Percentiles rank a stretch among this genome's conserved stretches.
Conservation (phyloP, 495 filamentous ascomycete genomes). For the Penicillium manginii region DNA sequence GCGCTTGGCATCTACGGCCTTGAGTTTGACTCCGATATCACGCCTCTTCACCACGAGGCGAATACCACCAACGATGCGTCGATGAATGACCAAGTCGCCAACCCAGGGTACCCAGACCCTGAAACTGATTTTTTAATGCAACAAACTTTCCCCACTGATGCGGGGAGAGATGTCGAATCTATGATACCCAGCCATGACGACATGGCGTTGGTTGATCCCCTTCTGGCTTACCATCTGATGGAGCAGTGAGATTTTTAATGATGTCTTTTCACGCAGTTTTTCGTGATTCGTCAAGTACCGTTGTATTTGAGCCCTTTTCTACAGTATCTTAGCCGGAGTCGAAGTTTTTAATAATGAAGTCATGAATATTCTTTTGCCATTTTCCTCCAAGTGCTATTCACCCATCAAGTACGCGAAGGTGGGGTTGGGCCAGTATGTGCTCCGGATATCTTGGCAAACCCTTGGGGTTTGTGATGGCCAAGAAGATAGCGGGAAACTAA, state of each 20-base stretch:
- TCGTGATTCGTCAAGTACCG: background rate
- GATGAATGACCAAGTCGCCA: constrained; percentile 3
- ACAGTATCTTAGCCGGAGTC: background rate
- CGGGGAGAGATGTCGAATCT: constrained; percentile 21
- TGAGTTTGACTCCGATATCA: constrained; percentile 37
- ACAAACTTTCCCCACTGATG: constrained; percentile 11
- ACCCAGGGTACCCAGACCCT: constrained; percentile 16
- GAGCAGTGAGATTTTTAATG: constrained; percentile 12
- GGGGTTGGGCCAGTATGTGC: background rate
- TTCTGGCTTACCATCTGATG: constrained; percentile 39
- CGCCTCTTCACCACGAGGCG: constrained; percentile 20
- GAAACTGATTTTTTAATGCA: constrained; percentile 38
- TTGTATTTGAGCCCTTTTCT: background rate
- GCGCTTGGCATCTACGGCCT: constrained; percentile 50
- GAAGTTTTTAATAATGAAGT: background rate
- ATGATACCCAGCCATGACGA: constrained; percentile 40
- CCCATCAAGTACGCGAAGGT: background rate
- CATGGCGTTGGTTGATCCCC: constrained; percentile 41
- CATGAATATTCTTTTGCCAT: background rate
- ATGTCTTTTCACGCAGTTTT: background rate
- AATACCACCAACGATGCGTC: constrained; percentile 14
- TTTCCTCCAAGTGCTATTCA: background rate
- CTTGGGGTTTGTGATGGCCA: background rate
- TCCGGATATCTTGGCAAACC: background rate
- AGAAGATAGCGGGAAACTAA: background rate